phyloP scores from a whole-genome alignment of 352 stramenopile species.

The Phytophthora agathidicida region DNA sequence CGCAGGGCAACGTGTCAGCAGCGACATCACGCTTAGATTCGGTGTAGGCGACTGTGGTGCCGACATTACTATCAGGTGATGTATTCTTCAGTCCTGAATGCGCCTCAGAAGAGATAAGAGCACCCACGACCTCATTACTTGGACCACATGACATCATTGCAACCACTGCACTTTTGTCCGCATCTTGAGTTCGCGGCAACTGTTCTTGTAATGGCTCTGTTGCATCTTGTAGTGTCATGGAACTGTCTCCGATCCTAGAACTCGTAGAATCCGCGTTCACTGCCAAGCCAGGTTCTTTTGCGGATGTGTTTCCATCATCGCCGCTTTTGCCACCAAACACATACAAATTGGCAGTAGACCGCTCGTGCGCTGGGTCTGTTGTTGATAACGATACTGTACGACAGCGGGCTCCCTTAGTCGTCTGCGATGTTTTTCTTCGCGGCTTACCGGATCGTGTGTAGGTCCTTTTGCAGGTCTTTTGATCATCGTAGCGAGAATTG shows the following conservation, averaged over 20 bases:
- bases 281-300: not conserved
- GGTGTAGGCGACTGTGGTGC: not conserved
- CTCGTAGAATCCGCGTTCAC: not conserved
- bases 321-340: not conserved
- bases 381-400: not conserved
- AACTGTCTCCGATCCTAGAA: not conserved
- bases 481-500: conserved; percentile 44
- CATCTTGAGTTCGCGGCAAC: not conserved
- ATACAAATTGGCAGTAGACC: not conserved
- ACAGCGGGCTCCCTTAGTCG: not conserved
- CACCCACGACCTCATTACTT: not conserved
- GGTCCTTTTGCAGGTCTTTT: conserved; percentile 21
- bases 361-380: not conserved
- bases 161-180: not conserved
- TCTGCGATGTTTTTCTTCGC: conserved; percentile 12
- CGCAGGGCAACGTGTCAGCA: not conserved
- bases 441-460: conserved; percentile 21
- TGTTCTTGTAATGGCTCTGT: not conserved
- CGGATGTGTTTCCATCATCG: not conserved
- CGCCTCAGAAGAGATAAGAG: not conserved
- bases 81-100: not conserved
- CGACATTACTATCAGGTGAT: not conserved
- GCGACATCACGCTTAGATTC: not conserved
- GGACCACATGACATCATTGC: not conserved
- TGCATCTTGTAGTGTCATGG: conserved; percentile 4